Conservation (phyloP, 2,329 filamentous ascomycete species). For the Alternaria angustiovoidea region DNA sequence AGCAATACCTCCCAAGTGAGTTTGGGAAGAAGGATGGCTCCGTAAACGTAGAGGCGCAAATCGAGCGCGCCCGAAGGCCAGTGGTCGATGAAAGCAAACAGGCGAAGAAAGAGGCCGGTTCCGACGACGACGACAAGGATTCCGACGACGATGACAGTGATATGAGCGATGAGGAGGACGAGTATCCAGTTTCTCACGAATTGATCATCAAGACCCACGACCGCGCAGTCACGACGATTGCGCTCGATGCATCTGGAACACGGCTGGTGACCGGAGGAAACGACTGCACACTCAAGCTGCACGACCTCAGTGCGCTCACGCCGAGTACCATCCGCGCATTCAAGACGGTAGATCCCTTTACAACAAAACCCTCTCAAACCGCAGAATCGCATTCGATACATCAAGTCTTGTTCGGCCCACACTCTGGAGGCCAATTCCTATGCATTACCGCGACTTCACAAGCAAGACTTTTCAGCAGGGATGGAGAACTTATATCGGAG, state of each 20-base stretch:
- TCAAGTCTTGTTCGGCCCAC: conserved; percentile 84
- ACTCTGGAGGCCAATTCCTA: conserved; percentile 80
- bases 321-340: conserved; percentile 94
- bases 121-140: conserved; percentile 43
- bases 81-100: conserved; percentile 51
- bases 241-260: conserved; percentile 84
- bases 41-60: conserved; percentile 78
- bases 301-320: conserved; percentile 96
- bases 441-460: conserved; percentile 90
- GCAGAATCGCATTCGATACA: conserved; percentile 89
- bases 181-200: conserved; percentile 92
- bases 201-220: conserved; percentile 92
- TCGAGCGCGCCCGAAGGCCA: conserved; percentile 76
- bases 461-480: conserved; percentile 85
- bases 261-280: conserved; percentile 89
- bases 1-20: conserved; percentile 78
- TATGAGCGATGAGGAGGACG: conserved; percentile 76
- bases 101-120: conserved; percentile 38
- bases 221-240: conserved; percentile 81
- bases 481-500: conserved; percentile 84
- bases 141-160: conserved; percentile 63
- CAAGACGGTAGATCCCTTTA: conserved; percentile 87
- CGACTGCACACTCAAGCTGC: conserved; percentile 89
- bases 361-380: conserved; percentile 72
- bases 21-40: conserved; percentile 85